Evolutionary conservation across 129 eudicot genomes (phyloP).

Genomic region (Tagetes erecta): DNA sequence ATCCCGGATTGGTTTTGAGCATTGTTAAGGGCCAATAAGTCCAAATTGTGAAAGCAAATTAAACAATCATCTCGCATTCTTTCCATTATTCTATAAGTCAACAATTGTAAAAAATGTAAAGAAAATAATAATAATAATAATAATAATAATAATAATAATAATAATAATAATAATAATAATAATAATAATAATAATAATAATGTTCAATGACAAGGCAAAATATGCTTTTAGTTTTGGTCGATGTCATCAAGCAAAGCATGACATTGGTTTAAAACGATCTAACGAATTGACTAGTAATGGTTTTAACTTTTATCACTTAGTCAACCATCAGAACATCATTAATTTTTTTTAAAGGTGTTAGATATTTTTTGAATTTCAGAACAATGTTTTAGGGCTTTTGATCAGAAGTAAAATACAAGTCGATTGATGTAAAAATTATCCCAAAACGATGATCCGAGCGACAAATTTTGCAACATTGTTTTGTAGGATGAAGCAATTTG

Average conservation of each 20-base stretch:
- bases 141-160: not conserved
- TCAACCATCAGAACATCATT: no score
- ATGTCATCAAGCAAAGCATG: slow-evolving; percentile 31
- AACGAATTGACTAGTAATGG: no score
- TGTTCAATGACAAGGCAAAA: slow-evolving; percentile 13
- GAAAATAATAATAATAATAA: not conserved
- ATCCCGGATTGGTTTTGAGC: no score
- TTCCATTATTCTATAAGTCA: not conserved
- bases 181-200: not conserved
- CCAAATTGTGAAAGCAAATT: no score
- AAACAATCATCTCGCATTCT: not conserved
- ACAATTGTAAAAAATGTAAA: slow-evolving; percentile 1
- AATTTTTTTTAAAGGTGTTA: no score
- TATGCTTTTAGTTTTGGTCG: slow-evolving; percentile 20
- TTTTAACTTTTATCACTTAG: no score
- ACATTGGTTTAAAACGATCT: slow-evolving; percentile 21
- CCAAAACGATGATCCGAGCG: no score
- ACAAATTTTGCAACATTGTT: not conserved
- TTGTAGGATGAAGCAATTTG: not conserved
- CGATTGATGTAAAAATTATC: no score
- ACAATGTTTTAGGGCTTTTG: no score
- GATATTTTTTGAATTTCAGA: no score
- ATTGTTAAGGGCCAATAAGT: no score
- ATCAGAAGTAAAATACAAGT: no score
- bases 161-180: not conserved